Conservation (phyloP, 768 basidiomycete genomes). For the Pleurotus pulmonarius region DNA sequence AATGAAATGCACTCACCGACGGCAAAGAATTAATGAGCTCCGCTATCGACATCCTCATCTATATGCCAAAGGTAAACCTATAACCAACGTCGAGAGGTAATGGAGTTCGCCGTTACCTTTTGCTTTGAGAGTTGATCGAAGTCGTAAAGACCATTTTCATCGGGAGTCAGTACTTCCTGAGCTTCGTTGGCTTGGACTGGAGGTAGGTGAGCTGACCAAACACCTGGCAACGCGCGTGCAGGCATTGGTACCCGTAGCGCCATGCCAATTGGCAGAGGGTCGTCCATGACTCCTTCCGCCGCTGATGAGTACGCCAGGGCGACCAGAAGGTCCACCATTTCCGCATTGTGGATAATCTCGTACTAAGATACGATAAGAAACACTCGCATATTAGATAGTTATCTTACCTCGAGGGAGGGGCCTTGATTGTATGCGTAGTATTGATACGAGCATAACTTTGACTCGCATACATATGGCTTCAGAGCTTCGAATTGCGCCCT, state of each 20-base stretch:
- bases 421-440: slow-evolving; percentile 65
- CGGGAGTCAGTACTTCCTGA: slow-evolving; percentile 11
- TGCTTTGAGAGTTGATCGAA: slow-evolving; percentile 41
- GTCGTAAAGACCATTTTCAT: slow-evolving; percentile 40
- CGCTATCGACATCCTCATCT: slow-evolving; percentile 47
- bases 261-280: slow-evolving; percentile 58
- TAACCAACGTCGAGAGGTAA: neutral
- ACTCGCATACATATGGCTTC: slow-evolving; percentile 72
- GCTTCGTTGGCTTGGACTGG: neutral
- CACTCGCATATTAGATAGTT: neutral
- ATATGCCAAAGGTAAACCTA: neutral
- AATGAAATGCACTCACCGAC: slow-evolving; percentile 29
- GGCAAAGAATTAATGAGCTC: slow-evolving; percentile 44
- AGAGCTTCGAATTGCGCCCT: slow-evolving; percentile 51
- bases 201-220: neutral
- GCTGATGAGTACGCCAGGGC: slow-evolving; percentile 60
- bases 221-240: neutral
- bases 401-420: slow-evolving; percentile 59
- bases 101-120: neutral
- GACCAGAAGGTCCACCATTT: slow-evolving; percentile 65
- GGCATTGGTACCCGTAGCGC: slow-evolving; percentile 48
- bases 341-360: slow-evolving; percentile 62
- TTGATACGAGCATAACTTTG: slow-evolving; percentile 64
- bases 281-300: slow-evolving; percentile 46
- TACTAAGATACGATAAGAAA: slow-evolving; percentile 37